Base-by-base conservation (phyloP, 305 asterid species). In the Solanum aculeatissimum region DNA sequence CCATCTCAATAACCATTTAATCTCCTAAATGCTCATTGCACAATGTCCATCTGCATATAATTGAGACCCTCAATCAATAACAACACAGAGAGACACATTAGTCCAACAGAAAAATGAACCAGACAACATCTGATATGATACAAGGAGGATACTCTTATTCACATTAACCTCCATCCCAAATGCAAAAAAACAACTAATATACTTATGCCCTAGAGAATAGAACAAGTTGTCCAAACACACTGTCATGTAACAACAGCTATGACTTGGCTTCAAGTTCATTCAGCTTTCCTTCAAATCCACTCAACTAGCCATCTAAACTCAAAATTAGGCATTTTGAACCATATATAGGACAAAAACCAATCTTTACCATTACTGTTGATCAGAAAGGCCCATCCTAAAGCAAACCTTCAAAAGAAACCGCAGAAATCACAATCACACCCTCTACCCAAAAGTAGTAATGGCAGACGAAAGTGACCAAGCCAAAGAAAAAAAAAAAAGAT, bases 1-100 rank as follows among this genome's bases (percentile, higher is more conserved):
- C 97, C 97, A 92, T 93, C 86, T 65, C 85, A 77, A 75, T 42
- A 14, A 23, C 83, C n/a, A 74, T 29, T 63, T 68, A 85, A 86
- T 82, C 79, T 65, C 63, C 43, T 82, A 62, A 51, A 63, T 47
- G 45, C 57, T 81, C 74, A 81, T 62, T 1, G 47, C 43, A 66
- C 68, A 47, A 81, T 68, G 40, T 49, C 27, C 49, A 63, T 29
- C 85, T 58, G 63, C 75, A 70, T 47, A 75, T 25, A 49, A 49
- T 75, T 27, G 10, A 49, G 25, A 75, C 82, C 63, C 60, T 75
- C 43, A 75, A 75, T 75, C 43, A 75, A 27, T 75, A 75, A 75
- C 82, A 75, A 25, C 54, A 70, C 53, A 40, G n/a, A 0, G 1
- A 70, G 32, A 19, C 53, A 70, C 5, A 35, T 70, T 40, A 40